Base-by-base conservation (phyloP, 192 early-diverging fungal species). In the Backusella australiensis region DNA sequence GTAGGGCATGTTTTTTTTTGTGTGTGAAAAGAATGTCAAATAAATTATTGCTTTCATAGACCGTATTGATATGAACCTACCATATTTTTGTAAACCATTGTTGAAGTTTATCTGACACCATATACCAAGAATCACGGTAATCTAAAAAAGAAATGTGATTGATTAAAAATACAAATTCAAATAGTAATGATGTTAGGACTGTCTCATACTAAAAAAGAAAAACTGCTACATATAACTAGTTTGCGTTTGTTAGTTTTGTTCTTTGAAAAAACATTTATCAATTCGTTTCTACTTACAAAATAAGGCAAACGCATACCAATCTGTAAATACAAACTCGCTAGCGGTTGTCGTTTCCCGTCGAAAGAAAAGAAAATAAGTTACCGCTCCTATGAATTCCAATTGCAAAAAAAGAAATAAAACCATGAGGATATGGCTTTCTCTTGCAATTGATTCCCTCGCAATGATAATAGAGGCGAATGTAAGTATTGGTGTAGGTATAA, bases 121-220 rank as follows among this genome's bases (percentile, higher is more conserved):
- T 63, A 63, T 63, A 0, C 23, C 21, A 14, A 63, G 56, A 8
- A 63, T 8, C 8, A 63, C 12, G 11, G 56, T 29, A 4, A 63
- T 63, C 56, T 63, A 63, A 5, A 63, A 5, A 63, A 23, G 19
- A 56, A 9, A 59, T 11, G 23, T 14, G 21, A 3, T n/a, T 21
- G n/a, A 7, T 53, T 26, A 63, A 29, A 29, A 5, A 39, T 38
- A 4, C 8, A 2, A 36, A 21, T 23, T 21, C 35, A 21, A 41
- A 21, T 23, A 21, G 12, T 39, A 39, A 39, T 9, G 9, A 39
- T 44, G 5, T 2, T 39, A 39, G 6, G 4, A 4, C 34, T 29
- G 39, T 26, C 29, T 26, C 70, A 32, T 71, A 71, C 70, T 19
- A 71, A 32, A 71, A 71, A 44, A 5, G 70, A 63, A 63, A 63